Conservation (phyloP, 495 filamentous ascomycete genomes). For the Neurospora sublineolata region DNA sequence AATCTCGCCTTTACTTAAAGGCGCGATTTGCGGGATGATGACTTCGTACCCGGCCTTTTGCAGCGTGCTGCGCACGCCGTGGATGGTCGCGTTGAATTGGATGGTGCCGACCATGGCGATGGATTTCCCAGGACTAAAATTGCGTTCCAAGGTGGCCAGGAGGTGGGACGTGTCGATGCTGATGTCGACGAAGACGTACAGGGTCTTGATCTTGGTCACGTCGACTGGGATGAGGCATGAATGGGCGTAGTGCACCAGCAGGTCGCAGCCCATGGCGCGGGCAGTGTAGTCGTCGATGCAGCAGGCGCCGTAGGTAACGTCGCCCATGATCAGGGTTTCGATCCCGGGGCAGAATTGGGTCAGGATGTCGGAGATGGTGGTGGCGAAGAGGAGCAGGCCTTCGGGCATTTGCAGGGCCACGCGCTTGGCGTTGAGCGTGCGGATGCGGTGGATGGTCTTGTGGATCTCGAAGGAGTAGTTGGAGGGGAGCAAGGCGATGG, state of each 20-base stretch:
- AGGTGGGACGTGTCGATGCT: constrained; percentile 85
- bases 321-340: constrained; percentile 95
- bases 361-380: constrained; percentile 94
- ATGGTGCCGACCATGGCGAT: constrained; percentile 94
- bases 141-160: constrained; percentile 73
- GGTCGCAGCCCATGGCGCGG: constrained; percentile 82
- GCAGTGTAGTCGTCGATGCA: constrained; percentile 99
- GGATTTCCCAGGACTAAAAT: constrained; percentile 72
- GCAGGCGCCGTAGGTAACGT: constrained; percentile 97
- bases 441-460: constrained; percentile 93
- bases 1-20: constrained; percentile 60
- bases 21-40: constrained; percentile 83
- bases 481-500: constrained; percentile 71
- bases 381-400: constrained; percentile 88
- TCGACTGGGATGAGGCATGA: constrained; percentile 92
- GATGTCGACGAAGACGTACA: constrained; percentile 98
- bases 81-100: constrained; percentile 95
- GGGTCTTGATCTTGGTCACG: constrained; percentile 84
- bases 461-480: constrained; percentile 99
- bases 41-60: constrained; percentile 73
- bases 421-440: constrained; percentile 58
- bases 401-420: constrained; percentile 95
- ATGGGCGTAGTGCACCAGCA: constrained; percentile 95
- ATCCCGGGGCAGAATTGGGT: constrained; percentile 85
- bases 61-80: constrained; percentile 62